These are phyloP conservation scores for Stromatinia cepivora DNA, from an alignment of 2,329 filamentous ascomycete genomes.

Conservation along the genomic window DNA sequence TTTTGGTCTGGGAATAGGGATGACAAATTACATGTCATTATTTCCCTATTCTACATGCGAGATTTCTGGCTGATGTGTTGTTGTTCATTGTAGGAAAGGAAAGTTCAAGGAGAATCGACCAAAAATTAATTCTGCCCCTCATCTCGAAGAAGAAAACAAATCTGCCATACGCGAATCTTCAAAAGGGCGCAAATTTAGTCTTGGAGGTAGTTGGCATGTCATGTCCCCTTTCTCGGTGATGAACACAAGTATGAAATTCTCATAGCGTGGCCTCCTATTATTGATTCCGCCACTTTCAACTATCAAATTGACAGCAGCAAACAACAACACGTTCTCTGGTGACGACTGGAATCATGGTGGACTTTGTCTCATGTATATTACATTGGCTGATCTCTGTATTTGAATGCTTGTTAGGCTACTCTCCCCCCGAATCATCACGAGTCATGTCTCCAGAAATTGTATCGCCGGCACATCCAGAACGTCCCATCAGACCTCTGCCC, in stretches of 20 bases:
- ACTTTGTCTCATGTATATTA: conserved; percentile 23
- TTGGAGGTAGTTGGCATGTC: conserved; percentile 20
- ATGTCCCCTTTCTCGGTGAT: conserved; percentile 23
- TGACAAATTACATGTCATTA: conserved; percentile 25
- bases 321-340: not conserved
- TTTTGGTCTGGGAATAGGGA: conserved; percentile 21
- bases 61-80: conserved; percentile 19
- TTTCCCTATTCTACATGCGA: conserved; percentile 20
- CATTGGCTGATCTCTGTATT: conserved; percentile 25
- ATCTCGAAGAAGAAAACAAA: conserved; percentile 14
- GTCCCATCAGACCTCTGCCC: conserved; percentile 89
- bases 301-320: conserved; percentile 18
- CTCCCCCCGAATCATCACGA: conserved; percentile 41
- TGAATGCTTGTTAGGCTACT: conserved; percentile 35
- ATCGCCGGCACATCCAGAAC: conserved; percentile 76
- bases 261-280: conserved; percentile 18
- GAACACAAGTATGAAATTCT: conserved; percentile 26
- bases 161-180: conserved; percentile 12
- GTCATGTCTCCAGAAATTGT: conserved; percentile 71
- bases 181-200: conserved; percentile 18
- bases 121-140: conserved; percentile 5
- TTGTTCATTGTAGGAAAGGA: conserved; percentile 21
- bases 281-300: conserved; percentile 10
- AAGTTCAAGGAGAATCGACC: conserved; percentile 7
- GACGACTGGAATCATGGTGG: conserved; percentile 19